Base-by-base conservation (phyloP, 139 green algal species). In the Raphidocelis subcapitata region DNA sequence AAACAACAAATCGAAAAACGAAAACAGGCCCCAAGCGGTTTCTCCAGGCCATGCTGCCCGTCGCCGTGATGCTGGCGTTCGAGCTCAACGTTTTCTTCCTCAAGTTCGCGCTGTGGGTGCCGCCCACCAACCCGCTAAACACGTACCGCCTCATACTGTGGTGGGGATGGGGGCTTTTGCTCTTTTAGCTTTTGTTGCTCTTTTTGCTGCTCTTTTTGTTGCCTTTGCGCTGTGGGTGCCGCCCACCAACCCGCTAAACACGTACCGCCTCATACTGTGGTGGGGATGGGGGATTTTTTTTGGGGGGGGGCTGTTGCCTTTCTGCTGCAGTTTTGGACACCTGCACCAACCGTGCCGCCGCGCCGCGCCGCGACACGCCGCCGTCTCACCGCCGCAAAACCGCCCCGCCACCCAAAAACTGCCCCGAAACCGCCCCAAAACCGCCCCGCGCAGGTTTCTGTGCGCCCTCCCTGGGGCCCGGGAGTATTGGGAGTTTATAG, bases 281-380 rank as follows among this genome's bases (percentile, higher is more conserved):
- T 8, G n/a, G 1, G 10, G 5, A 62, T 37, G 41, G 28, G 35
- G 5, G 31, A 5, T 18, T 47, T 44, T 37, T 41, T n/a, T n/a
- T n/a, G n/a, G n/a, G n/a, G n/a, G n/a, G n/a, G n/a, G n/a, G n/a
- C n/a, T n/a, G n/a, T n/a, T n/a, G n/a, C n/a, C n/a, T n/a, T n/a
- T n/a, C n/a, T n/a, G 4, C n/a, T 35, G 79, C 85, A n/a, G 98
- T 98, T 79, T 98, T 98, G 78, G 81, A 98, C n/a, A 98, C 98
- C 81, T 92, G 31, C 56, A 23, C 49, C 16, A 24, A 62, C 29
- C 29, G 14, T 10, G 47, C 47, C 47, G 18, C 15, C 15, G 15
- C 8, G 23, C 8, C 18, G 16, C 24, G 55, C 23, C 16, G 55
- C 28, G 62, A 67, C 20, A 24, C 35, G 1, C n/a, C 21, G 15